Evolutionary conservation across 2,329 filamentous ascomycete genomes (phyloP).

Genomic region (Pseudogymnoascus pannorum): DNA sequence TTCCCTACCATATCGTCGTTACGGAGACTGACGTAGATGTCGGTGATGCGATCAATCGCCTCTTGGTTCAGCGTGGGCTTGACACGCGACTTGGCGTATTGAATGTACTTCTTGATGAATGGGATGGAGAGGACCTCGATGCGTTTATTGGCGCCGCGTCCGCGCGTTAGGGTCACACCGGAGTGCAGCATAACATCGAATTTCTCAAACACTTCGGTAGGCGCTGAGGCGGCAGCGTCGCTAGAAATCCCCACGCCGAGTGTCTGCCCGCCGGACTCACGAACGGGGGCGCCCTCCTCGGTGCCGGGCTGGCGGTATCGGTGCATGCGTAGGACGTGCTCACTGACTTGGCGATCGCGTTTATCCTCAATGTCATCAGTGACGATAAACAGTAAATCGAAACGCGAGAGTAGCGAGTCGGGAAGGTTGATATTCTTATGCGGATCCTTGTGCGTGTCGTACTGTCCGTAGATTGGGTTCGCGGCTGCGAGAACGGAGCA

Average conservation of each 20-base stretch:
- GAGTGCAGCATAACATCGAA: conserved; percentile 94
- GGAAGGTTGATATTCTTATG: conserved; percentile 98
- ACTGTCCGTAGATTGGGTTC: conserved; percentile 96
- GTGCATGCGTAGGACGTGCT: conserved; percentile 97
- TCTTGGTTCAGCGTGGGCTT: conserved; percentile 87
- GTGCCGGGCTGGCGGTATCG: conserved; percentile 85
- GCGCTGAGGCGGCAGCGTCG: conserved; percentile 62
- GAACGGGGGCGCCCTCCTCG: conserved; percentile 89
- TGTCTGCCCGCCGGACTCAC: conserved; percentile 76
- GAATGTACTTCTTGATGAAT: conserved; percentile 99
- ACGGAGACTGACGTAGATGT: conserved; percentile 83
- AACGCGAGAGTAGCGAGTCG: conserved; percentile 94
- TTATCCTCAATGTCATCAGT: conserved; percentile 97
- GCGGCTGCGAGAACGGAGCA: conserved; percentile 95
- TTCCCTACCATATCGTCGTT: conserved; percentile 96
- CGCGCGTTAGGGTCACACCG: conserved; percentile 70
- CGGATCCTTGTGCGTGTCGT: conserved; percentile 96
- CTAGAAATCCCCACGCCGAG: conserved; percentile 82
- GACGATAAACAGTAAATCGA: conserved; percentile 94
- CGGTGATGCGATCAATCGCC: conserved; percentile 83
- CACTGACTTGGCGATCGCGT: conserved; percentile 82
- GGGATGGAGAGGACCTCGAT: conserved; percentile 89
- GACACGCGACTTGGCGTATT: conserved; percentile 89
- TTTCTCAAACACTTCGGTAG: conserved; percentile 90
- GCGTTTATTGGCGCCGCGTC: conserved; percentile 66